Conservation (phyloP, 2,329 filamentous ascomycete genomes). For the Botryotinia convoluta region DNA sequence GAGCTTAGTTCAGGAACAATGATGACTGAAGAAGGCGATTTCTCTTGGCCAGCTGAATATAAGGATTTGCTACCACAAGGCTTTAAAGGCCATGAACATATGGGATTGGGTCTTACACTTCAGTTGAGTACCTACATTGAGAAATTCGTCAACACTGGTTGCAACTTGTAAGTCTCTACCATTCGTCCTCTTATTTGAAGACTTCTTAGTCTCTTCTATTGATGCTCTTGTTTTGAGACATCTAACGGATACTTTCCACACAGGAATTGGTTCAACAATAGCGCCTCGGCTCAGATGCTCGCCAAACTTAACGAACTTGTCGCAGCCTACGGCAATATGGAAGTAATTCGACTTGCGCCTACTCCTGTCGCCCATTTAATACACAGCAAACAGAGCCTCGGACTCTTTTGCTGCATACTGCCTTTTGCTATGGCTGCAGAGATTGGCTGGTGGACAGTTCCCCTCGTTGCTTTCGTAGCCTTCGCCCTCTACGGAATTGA, state of each 20-base stretch:
- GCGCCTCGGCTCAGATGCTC: slow-evolving; percentile 56
- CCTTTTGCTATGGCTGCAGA: slow-evolving; percentile 63
- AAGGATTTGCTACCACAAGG: slow-evolving; percentile 49
- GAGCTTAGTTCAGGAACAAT: slow-evolving; percentile 37
- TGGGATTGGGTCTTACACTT: slow-evolving; percentile 58
- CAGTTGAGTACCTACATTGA: slow-evolving; percentile 60
- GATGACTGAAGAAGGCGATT: slow-evolving; percentile 36
- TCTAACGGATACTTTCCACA: slow-evolving; percentile 10
- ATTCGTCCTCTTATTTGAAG: not conserved
- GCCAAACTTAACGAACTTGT: slow-evolving; percentile 55
- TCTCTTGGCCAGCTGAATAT: slow-evolving; percentile 46
- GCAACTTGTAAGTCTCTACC: slow-evolving; percentile 40
- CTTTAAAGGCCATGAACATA: slow-evolving; percentile 53
- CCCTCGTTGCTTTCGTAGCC: slow-evolving; percentile 56
- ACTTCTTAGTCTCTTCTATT: slow-evolving; percentile 20
- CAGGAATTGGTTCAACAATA: slow-evolving; percentile 58
- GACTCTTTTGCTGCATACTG: slow-evolving; percentile 57
- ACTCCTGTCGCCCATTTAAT: slow-evolving; percentile 64
- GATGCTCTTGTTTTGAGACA: not conserved
- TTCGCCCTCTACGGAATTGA: slow-evolving; percentile 58
- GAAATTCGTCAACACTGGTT: slow-evolving; percentile 55
- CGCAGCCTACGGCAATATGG: slow-evolving; percentile 60
- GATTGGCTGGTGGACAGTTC: slow-evolving; percentile 61
- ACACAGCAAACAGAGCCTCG: slow-evolving; percentile 62
- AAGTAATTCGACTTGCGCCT: slow-evolving; percentile 63